Base-by-base conservation (phyloP, 2,329 filamentous ascomycete species). In the Aspergillus calidoustus region DNA sequence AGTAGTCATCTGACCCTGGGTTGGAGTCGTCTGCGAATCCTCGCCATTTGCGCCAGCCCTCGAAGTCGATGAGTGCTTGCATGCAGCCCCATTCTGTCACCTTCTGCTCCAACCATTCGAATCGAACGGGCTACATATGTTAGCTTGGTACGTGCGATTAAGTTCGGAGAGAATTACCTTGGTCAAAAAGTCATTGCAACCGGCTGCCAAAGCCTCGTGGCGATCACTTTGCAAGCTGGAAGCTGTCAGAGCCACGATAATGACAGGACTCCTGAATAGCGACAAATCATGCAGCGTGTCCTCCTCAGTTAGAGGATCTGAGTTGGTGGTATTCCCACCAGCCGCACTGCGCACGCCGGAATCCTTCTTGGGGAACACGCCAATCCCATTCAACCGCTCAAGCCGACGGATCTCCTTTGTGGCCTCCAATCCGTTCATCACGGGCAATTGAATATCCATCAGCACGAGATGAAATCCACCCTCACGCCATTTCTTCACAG, bases 51-150 rank as follows among this genome's bases (percentile, higher is more conserved):
- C 93, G 87, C 95, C 95, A 99, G 64, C 95, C 95, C 75, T 98
- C 94, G 75, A 95, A 98, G 80, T 99, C 95, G 72, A 99, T 98
- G 25, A 99, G 85, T 9, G 95, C 95, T 81, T 98, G 95, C 95
- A 99, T 99, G 81, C 95, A 98, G 60, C 95, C 95, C 95, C 95
- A 99, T 83, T 99, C 95, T 80, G 96, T 97, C 69, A 98, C 93
- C 77, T 99, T 99, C 61, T 94, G 88, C 76, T 97, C 92, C 28
- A 99, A 86, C 93, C 94, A 99, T 62, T 96, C 91, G 74, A 97
- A 97, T 76, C 96, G 96, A 68, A 99, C 94, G 22, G 95, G 95
- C 92, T 97, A 52, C 11, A 34, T 5, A 38, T n/a, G 60, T 66
- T 46, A 65, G 58, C 22, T 43, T 31, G n/a, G 23, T 19, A 3